phyloP scores from a whole-genome alignment of 805 yeast species.

The Zygoascus biomembranicola region DNA sequence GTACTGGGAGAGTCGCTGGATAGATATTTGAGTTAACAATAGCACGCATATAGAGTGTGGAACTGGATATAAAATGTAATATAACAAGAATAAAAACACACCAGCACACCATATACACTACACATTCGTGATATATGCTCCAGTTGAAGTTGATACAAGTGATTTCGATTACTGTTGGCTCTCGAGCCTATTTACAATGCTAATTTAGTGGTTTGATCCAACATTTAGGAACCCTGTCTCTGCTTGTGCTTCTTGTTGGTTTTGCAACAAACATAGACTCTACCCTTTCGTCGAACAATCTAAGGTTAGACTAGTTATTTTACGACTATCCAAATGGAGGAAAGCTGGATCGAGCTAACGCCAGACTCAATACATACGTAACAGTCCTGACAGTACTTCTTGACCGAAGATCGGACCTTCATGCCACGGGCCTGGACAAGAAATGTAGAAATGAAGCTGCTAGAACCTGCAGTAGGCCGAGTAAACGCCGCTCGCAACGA shows the following conservation, averaged over 20 bases:
- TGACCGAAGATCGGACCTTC: constrained; percentile 87
- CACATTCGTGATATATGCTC: too few relatives aligned
- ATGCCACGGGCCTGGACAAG: constrained; percentile 50
- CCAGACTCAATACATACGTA: constrained; percentile 34
- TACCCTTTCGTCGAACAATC: constrained; percentile 90
- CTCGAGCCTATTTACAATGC: not conserved
- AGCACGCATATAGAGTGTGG: constrained; percentile 4
- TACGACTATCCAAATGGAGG: not conserved
- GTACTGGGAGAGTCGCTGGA: constrained; percentile 94
- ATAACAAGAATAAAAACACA: too few relatives aligned
- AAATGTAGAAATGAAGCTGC: not conserved
- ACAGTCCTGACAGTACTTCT: constrained; percentile 88
- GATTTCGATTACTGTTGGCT: not conserved
- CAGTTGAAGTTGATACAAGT: not conserved
- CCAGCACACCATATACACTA: too few relatives aligned
- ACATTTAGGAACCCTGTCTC: constrained; percentile 60
- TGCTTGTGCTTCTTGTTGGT: constrained; percentile 90
- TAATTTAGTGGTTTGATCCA: not conserved
- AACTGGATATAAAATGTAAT: not conserved
- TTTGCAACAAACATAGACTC: constrained; percentile 89
- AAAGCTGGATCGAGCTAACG: too few relatives aligned
- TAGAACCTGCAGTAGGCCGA: not conserved
- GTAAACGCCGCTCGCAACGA: not conserved
- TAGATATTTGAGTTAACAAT: constrained; percentile 24
- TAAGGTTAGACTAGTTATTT: constrained; percentile 20